Conservation (phyloP, 1,284 basidiomycete genomes). For the Termitomyces sp. region DNA sequence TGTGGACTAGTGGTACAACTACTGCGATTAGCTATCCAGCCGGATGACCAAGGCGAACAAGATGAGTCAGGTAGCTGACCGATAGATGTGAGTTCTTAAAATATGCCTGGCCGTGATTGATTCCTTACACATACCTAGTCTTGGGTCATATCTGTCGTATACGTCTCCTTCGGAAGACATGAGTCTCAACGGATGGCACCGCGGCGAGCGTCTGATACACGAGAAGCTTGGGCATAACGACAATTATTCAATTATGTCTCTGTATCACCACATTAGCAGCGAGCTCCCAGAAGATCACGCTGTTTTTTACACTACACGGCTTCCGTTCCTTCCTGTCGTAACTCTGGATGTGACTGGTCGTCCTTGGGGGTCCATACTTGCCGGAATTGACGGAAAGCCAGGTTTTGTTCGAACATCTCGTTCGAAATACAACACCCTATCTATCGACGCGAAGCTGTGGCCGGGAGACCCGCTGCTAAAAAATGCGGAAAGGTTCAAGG, state of each 20-base stretch:
- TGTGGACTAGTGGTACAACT: neutral
- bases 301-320: constrained; percentile 35
- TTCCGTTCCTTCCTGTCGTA: constrained; percentile 43
- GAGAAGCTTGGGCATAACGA: constrained; percentile 29
- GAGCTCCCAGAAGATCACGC: constrained; percentile 41
- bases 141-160: neutral
- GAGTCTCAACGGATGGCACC: constrained; percentile 12
- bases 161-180: neutral
- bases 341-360: constrained; percentile 37
- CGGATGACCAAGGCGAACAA: neutral
- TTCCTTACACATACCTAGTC: neutral
- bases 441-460: constrained; percentile 42
- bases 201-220: constrained; percentile 36
- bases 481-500: constrained; percentile 27
- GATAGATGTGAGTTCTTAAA: neutral
- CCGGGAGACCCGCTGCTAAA: constrained; percentile 50
- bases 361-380: constrained; percentile 45
- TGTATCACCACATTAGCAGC: constrained; percentile 26
- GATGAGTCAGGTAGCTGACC: constrained; percentile 2
- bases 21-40: neutral
- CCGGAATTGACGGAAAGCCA: constrained; percentile 30
- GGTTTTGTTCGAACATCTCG: constrained; percentile 41
- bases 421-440: constrained; percentile 31
- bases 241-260: constrained; percentile 23
- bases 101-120: neutral